phyloP scores from a whole-genome alignment of 208 protist genomes.

The Acanthamoeba royreba region DNA sequence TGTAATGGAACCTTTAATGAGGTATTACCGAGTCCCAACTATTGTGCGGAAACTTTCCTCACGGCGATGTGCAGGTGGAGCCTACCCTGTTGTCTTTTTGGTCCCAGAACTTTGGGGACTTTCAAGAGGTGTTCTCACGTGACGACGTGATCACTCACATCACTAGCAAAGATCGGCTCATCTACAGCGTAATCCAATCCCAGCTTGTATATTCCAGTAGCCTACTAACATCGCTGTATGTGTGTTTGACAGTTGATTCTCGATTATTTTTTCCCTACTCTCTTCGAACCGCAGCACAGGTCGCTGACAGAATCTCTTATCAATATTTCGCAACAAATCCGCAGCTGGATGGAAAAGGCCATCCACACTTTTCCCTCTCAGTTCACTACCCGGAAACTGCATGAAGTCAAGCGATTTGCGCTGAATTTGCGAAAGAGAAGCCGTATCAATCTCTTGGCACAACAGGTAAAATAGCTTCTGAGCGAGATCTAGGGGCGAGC shows the following conservation, averaged over 20 bases:
- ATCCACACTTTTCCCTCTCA: not conserved
- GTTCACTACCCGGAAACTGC: not conserved
- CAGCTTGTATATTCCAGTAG: not conserved
- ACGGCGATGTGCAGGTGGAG: not conserved
- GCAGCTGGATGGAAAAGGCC: not conserved
- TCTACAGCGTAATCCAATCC: not conserved
- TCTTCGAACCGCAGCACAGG: not conserved
- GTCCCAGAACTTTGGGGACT: not conserved
- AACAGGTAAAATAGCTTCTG: not conserved
- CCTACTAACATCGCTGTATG: not conserved
- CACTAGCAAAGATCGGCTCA: not conserved
- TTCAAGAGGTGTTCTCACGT: not conserved
- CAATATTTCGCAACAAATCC: not conserved
- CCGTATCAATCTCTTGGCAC: not conserved
- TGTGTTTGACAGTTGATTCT: not conserved
- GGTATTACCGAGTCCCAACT: not conserved
- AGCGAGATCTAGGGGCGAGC: no score
- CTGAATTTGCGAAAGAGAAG: slow-evolving; percentile 10
- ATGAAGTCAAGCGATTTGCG: slow-evolving; percentile 13
- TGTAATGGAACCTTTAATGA: not conserved
- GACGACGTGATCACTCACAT: slow-evolving; percentile 10
- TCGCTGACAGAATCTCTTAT: not conserved
- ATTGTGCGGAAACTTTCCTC: not conserved
- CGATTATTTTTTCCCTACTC: slow-evolving; percentile 27
- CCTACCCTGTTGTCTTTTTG: not conserved